Base-by-base conservation (phyloP, 176 grass and related monocot species). In the Rhynchospora pubera region DNA sequence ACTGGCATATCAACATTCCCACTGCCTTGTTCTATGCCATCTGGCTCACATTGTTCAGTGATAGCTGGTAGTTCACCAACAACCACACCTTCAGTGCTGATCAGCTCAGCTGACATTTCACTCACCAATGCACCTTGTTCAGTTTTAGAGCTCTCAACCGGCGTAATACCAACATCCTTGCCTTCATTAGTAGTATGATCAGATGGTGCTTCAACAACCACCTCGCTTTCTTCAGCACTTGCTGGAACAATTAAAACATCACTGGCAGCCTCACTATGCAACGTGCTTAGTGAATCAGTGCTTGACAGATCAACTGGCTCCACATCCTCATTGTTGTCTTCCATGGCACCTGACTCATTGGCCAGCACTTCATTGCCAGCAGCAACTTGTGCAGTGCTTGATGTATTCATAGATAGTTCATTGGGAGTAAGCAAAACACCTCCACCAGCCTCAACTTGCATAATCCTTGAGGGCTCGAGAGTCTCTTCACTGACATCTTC, bases 271-370 rank as follows among this genome's bases (percentile, higher is more conserved):
- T 89, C 81, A 61, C 62, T 52, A 76, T 82, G 81, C 65, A 53
- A 86, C 52, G 59, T 78, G 28, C 16, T 55, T 6, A 67, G 56
- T 23, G 82, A 77, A 70, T 82, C 68, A 42, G 22, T 19, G 55
- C 34, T 79, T 58, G 78, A 4, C 13, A 32, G 78, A 18, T 81
- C 59, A 14, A 22, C 48, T 14, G 59, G 42, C 34, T 61, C 58
- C 16, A 44, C 57, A 23, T 79, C 80, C 26, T 64, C 83, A 42
- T 65, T 83, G 89, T 79, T 79, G 28, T 71, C 13, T 18, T 87
- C 46, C 22, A 55, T 57, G 10, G 87, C 60, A 88, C 79, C 60
- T 83, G 82, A 70, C 73, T 80, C 68, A 34, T 72, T 10, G 0
- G 62, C 45, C 61, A 39, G 82, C 18, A 63, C 3, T 85, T 85